A percentile compares a stretch with the other conserved stretches of the same genome.
phyloP scores from a whole-genome alignment of 805 yeast genomes.

The Saccharomycopsis capsularis region DNA sequence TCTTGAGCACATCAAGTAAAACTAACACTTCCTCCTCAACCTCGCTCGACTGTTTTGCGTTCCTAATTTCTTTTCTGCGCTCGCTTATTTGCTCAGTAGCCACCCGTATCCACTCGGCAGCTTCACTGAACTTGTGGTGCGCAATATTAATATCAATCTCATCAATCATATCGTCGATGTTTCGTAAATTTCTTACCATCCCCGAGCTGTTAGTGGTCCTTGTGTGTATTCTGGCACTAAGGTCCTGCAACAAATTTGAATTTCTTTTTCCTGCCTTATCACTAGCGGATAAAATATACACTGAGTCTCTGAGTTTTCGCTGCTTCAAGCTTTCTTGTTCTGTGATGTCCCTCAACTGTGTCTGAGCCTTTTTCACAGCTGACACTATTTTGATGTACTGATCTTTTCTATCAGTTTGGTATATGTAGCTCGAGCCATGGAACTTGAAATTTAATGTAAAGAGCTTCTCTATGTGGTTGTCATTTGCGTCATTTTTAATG shows the following conservation, averaged over 20 bases:
- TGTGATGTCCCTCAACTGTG: slow-evolving; percentile 50
- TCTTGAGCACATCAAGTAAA: slow-evolving; percentile 36
- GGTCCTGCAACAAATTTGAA: slow-evolving; percentile 45
- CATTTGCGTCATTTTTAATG: slow-evolving; percentile 22
- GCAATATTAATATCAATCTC: slow-evolving; percentile 64
- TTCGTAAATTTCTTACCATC: slow-evolving; percentile 40
- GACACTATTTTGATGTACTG: slow-evolving; percentile 49
- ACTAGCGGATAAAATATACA: slow-evolving; percentile 33
- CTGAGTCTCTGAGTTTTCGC: slow-evolving; percentile 38
- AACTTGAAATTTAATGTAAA: slow-evolving; percentile 42
- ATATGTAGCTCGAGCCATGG: slow-evolving; percentile 45
- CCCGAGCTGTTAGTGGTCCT: slow-evolving; percentile 42
- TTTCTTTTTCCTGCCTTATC: slow-evolving; percentile 24
- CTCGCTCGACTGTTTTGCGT: background rate
- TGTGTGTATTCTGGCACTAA: slow-evolving; percentile 56
- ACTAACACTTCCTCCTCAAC: slow-evolving; percentile 13
- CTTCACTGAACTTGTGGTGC: slow-evolving; percentile 45
- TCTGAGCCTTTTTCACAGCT: slow-evolving; percentile 54
- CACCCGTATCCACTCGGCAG: slow-evolving; percentile 30
- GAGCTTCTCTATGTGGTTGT: slow-evolving; percentile 21
- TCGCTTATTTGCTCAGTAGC: slow-evolving; percentile 20
- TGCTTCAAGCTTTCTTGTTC: slow-evolving; percentile 42
- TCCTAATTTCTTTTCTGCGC: slow-evolving; percentile 21
- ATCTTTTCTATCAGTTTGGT: slow-evolving; percentile 53
- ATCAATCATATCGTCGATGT: slow-evolving; percentile 55